phyloP scores from a whole-genome alignment of 805 yeast species.

The Kuraishia piskuri region DNA sequence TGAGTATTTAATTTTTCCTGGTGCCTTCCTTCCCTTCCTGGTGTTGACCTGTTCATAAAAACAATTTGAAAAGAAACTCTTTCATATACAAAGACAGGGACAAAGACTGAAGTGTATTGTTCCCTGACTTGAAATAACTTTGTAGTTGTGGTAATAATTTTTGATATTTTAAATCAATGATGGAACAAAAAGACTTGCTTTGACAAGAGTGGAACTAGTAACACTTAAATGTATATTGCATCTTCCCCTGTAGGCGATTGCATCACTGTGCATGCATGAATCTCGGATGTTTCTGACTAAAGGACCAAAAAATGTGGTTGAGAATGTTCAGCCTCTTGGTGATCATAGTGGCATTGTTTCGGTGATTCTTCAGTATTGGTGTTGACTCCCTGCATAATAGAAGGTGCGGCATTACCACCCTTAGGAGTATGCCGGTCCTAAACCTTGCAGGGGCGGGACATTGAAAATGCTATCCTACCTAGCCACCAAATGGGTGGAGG shows the following conservation, averaged over 20 bases:
- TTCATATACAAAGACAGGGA: neutral
- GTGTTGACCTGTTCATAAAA: neutral
- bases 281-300: neutral
- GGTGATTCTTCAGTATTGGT: neutral
- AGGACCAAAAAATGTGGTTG: no score
- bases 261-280: neutral
- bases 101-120: neutral
- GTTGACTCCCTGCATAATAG: neutral
- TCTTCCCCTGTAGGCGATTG: neutral
- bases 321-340: neutral
- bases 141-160: neutral
- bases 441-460: neutral
- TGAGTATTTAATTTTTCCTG: neutral
- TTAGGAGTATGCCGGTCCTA: neutral
- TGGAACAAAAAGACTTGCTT: no score
- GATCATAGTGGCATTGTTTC: neutral
- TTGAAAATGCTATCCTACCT: neutral
- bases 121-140: neutral
- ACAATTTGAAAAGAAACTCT: neutral
- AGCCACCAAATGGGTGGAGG: neutral
- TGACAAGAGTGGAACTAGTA: neutral
- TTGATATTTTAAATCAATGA: neutral
- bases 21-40: neutral
- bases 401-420: neutral
- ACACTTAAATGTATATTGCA: neutral